Base-by-base conservation (phyloP, 208 protist species). In the Leishmania amazonensis region DNA sequence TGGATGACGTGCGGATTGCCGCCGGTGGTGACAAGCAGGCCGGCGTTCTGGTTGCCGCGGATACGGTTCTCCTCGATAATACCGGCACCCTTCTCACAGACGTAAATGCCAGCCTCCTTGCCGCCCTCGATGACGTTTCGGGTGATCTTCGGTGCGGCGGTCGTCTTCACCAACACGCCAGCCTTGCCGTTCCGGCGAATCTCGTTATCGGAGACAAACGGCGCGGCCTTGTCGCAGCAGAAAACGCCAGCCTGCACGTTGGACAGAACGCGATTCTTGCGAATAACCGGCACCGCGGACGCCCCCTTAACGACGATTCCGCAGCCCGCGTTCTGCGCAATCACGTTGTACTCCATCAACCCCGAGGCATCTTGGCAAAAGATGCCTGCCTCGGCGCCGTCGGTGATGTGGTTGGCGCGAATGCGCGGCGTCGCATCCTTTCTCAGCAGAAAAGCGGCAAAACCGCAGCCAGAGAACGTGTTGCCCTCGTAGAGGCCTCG, bases 21-120 rank as follows among this genome's bases (percentile, higher is more conserved):
- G 6, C 81, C 71, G 1, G 93, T 93, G 5, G 95, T 97, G 73
- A 98, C 95, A 19, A 98, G 91, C 62, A 98, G 70, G 1, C 95
- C 95, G 9, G 95, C 92, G 78, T 96, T 98, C 42, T 76, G 75
- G 83, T 98, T 98, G 42, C 86, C 81, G 28, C 79, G 65, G 38
- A 98, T 88, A 28, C 85, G 80, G 79, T 97, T 97, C 28, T 96
- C 88, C 73, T 94, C 87, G 79, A 98, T 92, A 70, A 93, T 86
- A 73, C 94, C 95, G 49, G 81, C 83, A 0, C 94, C 95, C 24
- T 88, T 73, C 54, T 97, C 93, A 82, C 97, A 97, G 40, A 96
- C 83, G 85, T 98, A 98, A 77, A 98, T 89, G 38, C 95, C 95
- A 9, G 95, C 91, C 68, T 98, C 95, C 80, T 94, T 94, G 24